phyloP scores from a whole-genome alignment of 1,284 basidiomycete species.

The Jaminaea rosea region DNA sequence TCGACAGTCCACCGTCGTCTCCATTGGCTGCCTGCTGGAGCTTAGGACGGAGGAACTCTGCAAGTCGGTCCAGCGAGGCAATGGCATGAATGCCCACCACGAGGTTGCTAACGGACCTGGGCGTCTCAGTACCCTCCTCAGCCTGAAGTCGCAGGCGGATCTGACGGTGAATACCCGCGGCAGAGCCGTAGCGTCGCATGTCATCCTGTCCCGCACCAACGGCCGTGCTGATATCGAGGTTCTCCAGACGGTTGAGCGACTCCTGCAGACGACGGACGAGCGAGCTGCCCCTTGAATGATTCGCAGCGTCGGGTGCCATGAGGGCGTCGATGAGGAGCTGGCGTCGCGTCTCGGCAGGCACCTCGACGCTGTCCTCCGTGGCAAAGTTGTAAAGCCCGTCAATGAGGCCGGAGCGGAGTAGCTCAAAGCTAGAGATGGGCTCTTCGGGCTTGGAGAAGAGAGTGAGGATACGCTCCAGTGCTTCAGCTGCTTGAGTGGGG shows the following conservation, averaged over 20 bases:
- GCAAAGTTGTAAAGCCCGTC: conserved; percentile 77
- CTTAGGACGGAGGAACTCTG: conserved; percentile 44
- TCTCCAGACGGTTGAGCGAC: conserved; percentile 38
- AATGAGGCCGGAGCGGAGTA: conserved; percentile 84
- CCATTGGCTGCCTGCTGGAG: conserved; percentile 19
- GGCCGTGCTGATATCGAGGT: conserved; percentile 33
- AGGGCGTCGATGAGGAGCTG: conserved; percentile 21
- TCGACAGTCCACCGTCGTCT: conserved; percentile 10
- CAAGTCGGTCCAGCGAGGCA: conserved; percentile 37
- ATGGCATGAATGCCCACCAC: conserved; percentile 43
- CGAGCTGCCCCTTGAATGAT: conserved; percentile 14
- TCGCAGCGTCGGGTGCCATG: conserved; percentile 15
- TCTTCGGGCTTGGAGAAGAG: conserved; percentile 63
- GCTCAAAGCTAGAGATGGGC: conserved; percentile 88
- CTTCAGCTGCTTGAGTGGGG: conserved; percentile 52
- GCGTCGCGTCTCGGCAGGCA: conserved; percentile 19
- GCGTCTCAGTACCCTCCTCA: conserved; percentile 28
- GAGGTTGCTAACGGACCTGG: conserved; percentile 34
- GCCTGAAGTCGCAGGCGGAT: conserved; percentile 38
- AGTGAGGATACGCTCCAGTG: conserved; percentile 63
- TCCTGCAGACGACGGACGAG: conserved; percentile 38
- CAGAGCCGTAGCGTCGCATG: conserved; percentile 18
- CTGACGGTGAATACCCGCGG: conserved; percentile 33
- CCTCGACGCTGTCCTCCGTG: conserved; percentile 51
- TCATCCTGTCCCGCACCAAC: conserved; percentile 22